A percentile compares a stretch with the other conserved stretches of the same genome.
These are phyloP conservation scores for Hawksworthiomyces lignivorus DNA, from an alignment of 2,329 filamentous ascomycete genomes.

Conservation along the genomic window DNA sequence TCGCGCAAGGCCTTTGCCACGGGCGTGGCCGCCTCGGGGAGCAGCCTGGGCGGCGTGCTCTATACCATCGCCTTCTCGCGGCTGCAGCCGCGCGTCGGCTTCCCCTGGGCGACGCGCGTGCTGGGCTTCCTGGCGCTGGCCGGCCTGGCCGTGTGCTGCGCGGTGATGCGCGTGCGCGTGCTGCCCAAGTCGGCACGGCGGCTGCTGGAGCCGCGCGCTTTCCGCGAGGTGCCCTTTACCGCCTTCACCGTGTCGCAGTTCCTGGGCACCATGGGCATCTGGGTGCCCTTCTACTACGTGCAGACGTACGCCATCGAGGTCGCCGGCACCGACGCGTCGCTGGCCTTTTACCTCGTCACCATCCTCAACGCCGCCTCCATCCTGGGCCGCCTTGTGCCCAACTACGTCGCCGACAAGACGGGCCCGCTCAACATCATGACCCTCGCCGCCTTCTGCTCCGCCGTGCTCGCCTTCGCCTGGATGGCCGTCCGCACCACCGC, in stretches of 20 bases:
- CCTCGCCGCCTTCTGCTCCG: constrained; percentile 4
- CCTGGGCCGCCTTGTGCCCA: constrained; percentile 9
- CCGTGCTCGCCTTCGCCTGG: constrained; percentile 9
- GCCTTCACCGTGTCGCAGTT: constrained; percentile 8
- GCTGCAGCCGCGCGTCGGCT: constrained; percentile 18
- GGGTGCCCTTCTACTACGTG: constrained; percentile 11
- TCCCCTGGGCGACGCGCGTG: constrained; percentile 18
- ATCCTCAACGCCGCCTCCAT: constrained; percentile 12
- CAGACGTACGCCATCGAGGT: constrained; percentile 8
- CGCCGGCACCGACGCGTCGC: constrained; percentile 1
- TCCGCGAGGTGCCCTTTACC: constrained; percentile 8
- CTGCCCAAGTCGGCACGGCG: constrained; percentile 6
- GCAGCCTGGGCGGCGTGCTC: constrained; percentile 24
- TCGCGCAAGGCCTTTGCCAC: constrained; percentile 7
- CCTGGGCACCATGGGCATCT: constrained; percentile 9
- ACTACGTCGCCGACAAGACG: constrained; percentile 9
- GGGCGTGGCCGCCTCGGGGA: constrained; percentile 6
- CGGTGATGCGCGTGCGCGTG: constrained; percentile 10
- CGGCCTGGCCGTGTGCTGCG: constrained; percentile 8
- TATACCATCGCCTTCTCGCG: constrained; percentile 20
- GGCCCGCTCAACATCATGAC: constrained; percentile 9
- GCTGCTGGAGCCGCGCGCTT: constrained; percentile 6
- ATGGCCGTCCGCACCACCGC: constrained; percentile 21
- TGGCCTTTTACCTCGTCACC: constrained; percentile 11
- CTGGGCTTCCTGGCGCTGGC: constrained; percentile 14